Conservation (phyloP, 1,284 basidiomycete genomes). For the Kwoniella shivajii region DNA sequence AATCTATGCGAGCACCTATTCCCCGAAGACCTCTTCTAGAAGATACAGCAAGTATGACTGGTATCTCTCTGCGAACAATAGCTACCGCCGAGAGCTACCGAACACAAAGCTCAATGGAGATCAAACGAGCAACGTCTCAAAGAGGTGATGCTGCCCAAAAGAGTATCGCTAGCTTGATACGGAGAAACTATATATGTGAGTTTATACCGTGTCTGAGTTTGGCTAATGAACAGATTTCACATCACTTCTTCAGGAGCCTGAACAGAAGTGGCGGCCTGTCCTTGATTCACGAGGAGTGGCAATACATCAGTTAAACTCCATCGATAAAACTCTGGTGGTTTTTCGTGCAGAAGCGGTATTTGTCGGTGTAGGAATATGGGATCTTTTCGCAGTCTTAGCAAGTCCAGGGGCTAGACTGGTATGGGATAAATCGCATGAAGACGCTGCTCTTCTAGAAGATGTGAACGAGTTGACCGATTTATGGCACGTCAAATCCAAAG, state of each 20-base stretch:
- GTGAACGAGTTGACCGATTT: slow-evolving; percentile 88
- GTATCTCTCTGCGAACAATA: slow-evolving; percentile 41
- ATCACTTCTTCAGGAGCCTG: slow-evolving; percentile 93
- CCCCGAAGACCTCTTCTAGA: slow-evolving; percentile 33
- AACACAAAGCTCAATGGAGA: slow-evolving; percentile 16
- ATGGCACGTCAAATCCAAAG: slow-evolving; percentile 86
- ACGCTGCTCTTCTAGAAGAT: slow-evolving; percentile 81
- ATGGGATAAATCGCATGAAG: slow-evolving; percentile 92
- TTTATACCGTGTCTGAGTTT: neutral
- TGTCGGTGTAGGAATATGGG: slow-evolving; percentile 95
- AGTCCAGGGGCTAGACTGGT: slow-evolving; percentile 77
- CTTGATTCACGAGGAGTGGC: slow-evolving; percentile 86
- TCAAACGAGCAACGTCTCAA: slow-evolving; percentile 46
- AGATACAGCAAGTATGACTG: slow-evolving; percentile 47
- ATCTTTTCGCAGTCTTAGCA: slow-evolving; percentile 84
- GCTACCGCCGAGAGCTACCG: slow-evolving; percentile 23
- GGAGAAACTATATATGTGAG: slow-evolving; percentile 85
- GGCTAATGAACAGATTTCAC: slow-evolving; percentile 69
- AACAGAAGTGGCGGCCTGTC: slow-evolving; percentile 89
- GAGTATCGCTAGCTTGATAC: slow-evolving; percentile 77
- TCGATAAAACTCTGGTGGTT: slow-evolving; percentile 94
- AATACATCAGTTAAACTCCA: slow-evolving; percentile 93
- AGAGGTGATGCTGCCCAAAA: slow-evolving; percentile 70
- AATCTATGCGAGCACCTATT: slow-evolving; percentile 45
- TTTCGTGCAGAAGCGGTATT: slow-evolving; percentile 97